Conservation (phyloP, 345 rosid genomes). For the Eucalyptus marginata region DNA sequence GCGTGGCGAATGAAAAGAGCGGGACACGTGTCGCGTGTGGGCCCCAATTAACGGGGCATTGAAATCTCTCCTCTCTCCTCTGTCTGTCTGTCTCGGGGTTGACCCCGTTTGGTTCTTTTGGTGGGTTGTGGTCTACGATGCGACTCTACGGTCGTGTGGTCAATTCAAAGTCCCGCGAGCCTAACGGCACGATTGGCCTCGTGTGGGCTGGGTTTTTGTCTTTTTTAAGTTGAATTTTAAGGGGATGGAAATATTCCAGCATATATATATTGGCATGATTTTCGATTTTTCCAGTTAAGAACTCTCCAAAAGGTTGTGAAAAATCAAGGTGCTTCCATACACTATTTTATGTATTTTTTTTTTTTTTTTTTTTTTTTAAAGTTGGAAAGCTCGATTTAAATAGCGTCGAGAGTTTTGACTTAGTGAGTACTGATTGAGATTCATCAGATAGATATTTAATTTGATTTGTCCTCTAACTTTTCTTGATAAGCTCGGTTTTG, state of each 20-base stretch:
- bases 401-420: accelerated
- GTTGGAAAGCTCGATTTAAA: background rate
- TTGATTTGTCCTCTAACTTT: background rate
- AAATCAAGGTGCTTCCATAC: background rate
- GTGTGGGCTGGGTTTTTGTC: background rate
- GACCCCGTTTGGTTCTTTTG: background rate
- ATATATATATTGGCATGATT: background rate
- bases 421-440: accelerated
- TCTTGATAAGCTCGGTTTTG: background rate
- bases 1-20: too few species aligned
- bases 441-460: background rate
- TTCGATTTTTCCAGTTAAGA: background rate
- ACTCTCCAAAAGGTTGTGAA: background rate
- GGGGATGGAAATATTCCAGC: background rate
- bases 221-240: background rate
- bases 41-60: too few species aligned
- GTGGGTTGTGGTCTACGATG: background rate
- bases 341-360: background rate
- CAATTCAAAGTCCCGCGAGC: background rate
- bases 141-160: background rate
- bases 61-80: too few species aligned
- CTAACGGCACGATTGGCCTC: background rate
- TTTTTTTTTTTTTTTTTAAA: too few species aligned
- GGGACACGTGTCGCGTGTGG: background rate
- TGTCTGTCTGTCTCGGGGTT: background rate